Conservation (phyloP, 179 eudicot genomes). For the Beta macrorhiza region DNA sequence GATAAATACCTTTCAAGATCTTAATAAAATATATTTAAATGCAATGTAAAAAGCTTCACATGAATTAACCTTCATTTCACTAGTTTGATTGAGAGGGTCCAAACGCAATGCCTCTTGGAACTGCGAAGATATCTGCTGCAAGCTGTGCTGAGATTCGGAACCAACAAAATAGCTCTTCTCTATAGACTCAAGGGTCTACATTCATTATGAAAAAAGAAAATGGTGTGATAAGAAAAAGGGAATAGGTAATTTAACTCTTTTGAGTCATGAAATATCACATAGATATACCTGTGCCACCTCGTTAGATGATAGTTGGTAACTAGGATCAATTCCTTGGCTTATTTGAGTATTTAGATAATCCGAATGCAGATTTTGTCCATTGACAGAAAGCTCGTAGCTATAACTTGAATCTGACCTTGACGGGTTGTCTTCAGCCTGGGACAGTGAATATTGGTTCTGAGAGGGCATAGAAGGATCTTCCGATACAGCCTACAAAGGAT, state of each 20-base stretch:
- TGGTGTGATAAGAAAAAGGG: background rate
- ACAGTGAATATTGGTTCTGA: slow-evolving; percentile 43
- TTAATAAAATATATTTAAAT: background rate
- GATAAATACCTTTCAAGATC: background rate
- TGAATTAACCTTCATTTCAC: slow-evolving; percentile 55
- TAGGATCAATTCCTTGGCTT: slow-evolving; percentile 43
- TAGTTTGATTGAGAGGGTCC: slow-evolving; percentile 48
- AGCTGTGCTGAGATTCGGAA: slow-evolving; percentile 54
- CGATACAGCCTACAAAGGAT: slow-evolving; percentile 47
- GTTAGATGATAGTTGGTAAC: slow-evolving; percentile 41
- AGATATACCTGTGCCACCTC: slow-evolving; percentile 52
- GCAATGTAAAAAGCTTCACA: no score
- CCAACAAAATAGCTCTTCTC: slow-evolving; percentile 44
- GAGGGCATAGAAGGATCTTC: slow-evolving; percentile 50
- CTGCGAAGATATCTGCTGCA: slow-evolving; percentile 81
- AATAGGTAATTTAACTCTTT: background rate
- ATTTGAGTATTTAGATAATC: slow-evolving; percentile 47
- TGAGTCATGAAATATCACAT: background rate
- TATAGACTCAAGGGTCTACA: slow-evolving; percentile 44
- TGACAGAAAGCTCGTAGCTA: slow-evolving; percentile 54
- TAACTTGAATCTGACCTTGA: slow-evolving; percentile 45
- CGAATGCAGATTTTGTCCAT: slow-evolving; percentile 49
- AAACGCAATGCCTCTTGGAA: slow-evolving; percentile 69
- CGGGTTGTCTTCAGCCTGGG: slow-evolving; percentile 54
- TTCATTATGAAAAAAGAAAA: no score